Percentiles rank a stretch among this genome's conserved stretches.
Conservation (phyloP, 345 rosid species). For the Eucalyptus viminalis region DNA sequence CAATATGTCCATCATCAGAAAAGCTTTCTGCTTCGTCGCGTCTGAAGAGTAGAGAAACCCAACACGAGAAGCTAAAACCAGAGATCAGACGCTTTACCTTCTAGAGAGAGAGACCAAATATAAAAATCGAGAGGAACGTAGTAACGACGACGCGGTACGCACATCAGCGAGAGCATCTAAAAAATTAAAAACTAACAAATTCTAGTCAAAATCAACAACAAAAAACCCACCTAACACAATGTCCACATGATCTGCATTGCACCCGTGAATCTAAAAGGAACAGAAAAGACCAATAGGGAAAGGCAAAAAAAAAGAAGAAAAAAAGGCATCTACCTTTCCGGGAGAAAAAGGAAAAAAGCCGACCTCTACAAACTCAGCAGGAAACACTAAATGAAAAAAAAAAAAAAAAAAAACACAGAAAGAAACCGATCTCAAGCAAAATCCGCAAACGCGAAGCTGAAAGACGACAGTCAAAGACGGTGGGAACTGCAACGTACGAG, state of each 20-base stretch:
- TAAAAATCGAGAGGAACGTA: background rate
- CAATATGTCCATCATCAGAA: background rate
- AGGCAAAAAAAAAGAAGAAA: no score
- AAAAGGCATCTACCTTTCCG: background rate
- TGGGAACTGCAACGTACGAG: background rate
- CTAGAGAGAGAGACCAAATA: background rate
- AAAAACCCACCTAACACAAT: background rate
- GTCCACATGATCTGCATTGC: background rate
- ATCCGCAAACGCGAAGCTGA: background rate
- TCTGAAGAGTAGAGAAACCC: background rate
- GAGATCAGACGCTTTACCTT: background rate
- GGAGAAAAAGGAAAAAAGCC: background rate
- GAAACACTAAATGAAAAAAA: background rate
- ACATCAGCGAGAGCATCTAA: background rate
- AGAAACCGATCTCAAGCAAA: background rate
- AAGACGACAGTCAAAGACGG: background rate
- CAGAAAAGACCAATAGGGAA: background rate
- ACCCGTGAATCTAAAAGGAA: background rate
- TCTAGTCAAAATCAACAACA: background rate
- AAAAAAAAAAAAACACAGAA: background rate
- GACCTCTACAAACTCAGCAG: background rate
- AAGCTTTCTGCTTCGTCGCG: background rate
- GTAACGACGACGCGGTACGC: background rate
- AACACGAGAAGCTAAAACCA: background rate
- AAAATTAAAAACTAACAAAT: background rate